Percentiles rank a stretch among this genome's conserved stretches.
These are phyloP conservation scores for Chenopodium suecicum DNA, from an alignment of 148 eudicot species.

Conservation along the genomic window DNA sequence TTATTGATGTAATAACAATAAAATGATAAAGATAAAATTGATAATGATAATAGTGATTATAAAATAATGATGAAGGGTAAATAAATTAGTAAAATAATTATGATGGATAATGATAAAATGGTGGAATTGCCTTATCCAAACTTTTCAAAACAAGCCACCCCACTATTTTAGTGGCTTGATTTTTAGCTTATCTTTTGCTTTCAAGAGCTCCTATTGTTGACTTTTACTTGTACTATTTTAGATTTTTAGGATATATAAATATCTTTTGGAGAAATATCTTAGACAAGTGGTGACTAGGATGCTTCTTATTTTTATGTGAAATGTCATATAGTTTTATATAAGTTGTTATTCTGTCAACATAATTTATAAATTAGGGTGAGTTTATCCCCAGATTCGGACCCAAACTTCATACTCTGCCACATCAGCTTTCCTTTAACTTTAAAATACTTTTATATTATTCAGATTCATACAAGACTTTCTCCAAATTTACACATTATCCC, in stretches of 20 bases:
- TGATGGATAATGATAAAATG: conserved; percentile 5
- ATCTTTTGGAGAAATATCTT: conserved; percentile 9
- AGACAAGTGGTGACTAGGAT: neutral
- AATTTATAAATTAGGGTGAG: too few relatives aligned
- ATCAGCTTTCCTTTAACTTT: too few relatives aligned
- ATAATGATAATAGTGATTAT: neutral
- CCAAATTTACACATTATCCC: too few relatives aligned
- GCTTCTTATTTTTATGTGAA: too few relatives aligned
- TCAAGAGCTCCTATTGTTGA: conserved; percentile 13
- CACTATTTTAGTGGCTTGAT: neutral
- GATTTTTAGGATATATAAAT: too few relatives aligned
- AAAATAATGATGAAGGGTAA: neutral
- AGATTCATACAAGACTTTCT: too few relatives aligned
- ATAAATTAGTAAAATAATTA: neutral
- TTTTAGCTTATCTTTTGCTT: conserved; percentile 12
- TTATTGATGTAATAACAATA: neutral
- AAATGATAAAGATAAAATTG: neutral
- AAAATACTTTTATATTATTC: too few relatives aligned
- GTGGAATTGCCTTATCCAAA: conserved; percentile 13
- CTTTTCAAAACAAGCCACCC: neutral
- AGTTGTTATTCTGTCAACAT: too few relatives aligned
- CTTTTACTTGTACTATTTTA: neutral
- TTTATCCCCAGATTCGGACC: too few relatives aligned
- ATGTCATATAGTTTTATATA: too few relatives aligned
- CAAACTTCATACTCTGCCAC: too few relatives aligned